Conservation (phyloP, 176 grass and related monocot species). For the Hsuehochloa calcarea region DNA sequence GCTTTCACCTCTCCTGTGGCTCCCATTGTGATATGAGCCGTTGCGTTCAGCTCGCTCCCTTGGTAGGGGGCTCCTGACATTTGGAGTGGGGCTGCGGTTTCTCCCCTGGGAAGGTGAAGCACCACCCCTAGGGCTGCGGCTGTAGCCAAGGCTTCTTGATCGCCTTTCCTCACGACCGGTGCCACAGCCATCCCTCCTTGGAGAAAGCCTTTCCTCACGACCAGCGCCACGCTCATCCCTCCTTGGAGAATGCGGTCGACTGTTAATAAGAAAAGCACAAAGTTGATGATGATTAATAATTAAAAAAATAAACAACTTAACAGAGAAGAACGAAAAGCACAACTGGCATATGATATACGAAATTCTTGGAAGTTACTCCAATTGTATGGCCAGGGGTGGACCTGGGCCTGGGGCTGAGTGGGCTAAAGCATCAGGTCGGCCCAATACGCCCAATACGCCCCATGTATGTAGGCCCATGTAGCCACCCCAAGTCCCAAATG, state of each 20-base stretch:
- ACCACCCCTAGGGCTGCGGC: conserved; percentile 35
- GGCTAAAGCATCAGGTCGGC: too few species aligned
- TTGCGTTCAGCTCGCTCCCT: conserved; percentile 46
- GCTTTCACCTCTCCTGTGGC: neutral
- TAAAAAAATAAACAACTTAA: neutral
- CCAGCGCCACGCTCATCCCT: conserved; percentile 12
- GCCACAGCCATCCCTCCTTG: neutral
- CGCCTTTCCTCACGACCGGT: conserved; percentile 16
- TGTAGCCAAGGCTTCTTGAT: conserved; percentile 40
- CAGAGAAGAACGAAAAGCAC: neutral
- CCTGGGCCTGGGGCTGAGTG: too few species aligned
- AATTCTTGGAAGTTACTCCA: neutral
- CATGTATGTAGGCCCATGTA: too few species aligned
- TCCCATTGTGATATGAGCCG: conserved; percentile 24
- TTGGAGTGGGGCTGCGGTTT: conserved; percentile 35
- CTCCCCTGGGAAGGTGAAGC: conserved; percentile 19
- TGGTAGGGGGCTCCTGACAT: conserved; percentile 37
- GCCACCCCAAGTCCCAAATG: too few species aligned
- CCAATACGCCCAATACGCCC: too few species aligned
- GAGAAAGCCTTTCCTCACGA: neutral
- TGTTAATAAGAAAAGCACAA: conserved; percentile 7
- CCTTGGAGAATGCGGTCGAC: conserved; percentile 43
- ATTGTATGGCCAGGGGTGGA: neutral
- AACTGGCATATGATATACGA: neutral
- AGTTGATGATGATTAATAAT: neutral